Evolutionary conservation across 1,284 basidiomycete genomes (phyloP).

Genomic region (Cryptococcus amylolentus): DNA sequence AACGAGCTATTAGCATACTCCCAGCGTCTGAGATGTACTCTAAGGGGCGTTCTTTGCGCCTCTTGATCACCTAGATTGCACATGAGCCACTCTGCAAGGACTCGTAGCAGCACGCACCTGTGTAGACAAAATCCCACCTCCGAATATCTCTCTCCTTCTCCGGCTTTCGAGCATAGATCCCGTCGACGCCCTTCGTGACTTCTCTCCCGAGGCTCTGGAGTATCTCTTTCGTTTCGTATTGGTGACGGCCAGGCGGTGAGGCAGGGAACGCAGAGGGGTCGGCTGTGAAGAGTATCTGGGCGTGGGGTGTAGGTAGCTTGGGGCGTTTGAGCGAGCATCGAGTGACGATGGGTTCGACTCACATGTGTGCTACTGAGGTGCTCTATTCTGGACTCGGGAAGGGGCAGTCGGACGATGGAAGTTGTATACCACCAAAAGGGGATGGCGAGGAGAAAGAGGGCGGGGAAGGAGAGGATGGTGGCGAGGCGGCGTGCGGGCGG

Average conservation of each 20-base stretch:
- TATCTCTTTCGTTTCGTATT: slow-evolving; percentile 20
- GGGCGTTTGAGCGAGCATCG: background rate
- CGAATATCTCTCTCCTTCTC: background rate
- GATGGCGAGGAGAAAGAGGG: slow-evolving; percentile 64
- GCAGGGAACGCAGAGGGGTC: slow-evolving; percentile 30
- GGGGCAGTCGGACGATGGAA: slow-evolving; percentile 70
- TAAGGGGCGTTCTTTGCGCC: slow-evolving; percentile 14
- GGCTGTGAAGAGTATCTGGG: slow-evolving; percentile 36
- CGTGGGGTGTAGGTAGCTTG: slow-evolving; percentile 8
- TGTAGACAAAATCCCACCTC: slow-evolving; percentile 14
- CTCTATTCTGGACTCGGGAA: slow-evolving; percentile 64
- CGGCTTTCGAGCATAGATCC: slow-evolving; percentile 19
- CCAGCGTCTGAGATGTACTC: slow-evolving; percentile 28
- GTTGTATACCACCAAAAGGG: slow-evolving; percentile 89
- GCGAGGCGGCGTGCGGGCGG: slow-evolving; percentile 20
- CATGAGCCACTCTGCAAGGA: background rate
- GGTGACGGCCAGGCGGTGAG: slow-evolving; percentile 22
- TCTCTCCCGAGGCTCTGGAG: slow-evolving; percentile 22
- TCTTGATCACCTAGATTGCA: background rate
- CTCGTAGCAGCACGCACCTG: slow-evolving; percentile 2
- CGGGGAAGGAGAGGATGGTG: slow-evolving; percentile 65
- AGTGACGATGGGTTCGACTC: background rate
- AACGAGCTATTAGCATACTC: slow-evolving; percentile 28
- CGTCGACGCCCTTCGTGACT: slow-evolving; percentile 34
- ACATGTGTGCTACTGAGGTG: slow-evolving; percentile 24